phyloP scores from a whole-genome alignment of 164 flowering plant genomes.

The Chimonanthus salicifolius region DNA sequence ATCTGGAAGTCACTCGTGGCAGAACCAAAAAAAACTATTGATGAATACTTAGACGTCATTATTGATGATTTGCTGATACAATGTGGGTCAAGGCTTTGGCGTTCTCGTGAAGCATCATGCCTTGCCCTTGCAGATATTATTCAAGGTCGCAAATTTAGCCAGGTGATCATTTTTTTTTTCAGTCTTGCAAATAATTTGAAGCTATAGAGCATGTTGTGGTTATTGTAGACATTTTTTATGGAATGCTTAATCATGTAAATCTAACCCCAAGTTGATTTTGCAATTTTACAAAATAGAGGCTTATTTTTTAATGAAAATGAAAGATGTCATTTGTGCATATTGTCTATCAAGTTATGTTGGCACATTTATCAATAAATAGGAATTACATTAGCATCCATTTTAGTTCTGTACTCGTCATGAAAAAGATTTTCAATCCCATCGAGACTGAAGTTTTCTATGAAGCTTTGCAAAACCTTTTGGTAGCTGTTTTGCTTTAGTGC shows the following conservation, averaged over 20 bases:
- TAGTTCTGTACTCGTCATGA: too few relatives aligned
- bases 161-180: conserved; percentile 36
- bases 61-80: conserved; percentile 74
- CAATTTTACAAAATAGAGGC: neutral
- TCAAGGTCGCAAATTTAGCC: conserved; percentile 87
- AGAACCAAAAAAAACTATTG: conserved; percentile 84
- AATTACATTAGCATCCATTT: too few relatives aligned
- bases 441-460: too few relatives aligned
- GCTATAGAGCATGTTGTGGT: neutral
- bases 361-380: neutral
- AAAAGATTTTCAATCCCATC: too few relatives aligned
- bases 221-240: neutral
- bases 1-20: conserved; percentile 95
- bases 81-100: conserved; percentile 97
- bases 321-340: too few relatives aligned
- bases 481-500: too few relatives aligned
- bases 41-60: conserved; percentile 74
- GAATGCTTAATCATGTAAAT: neutral
- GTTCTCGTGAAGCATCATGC: conserved; percentile 94
- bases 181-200: neutral
- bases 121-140: conserved; percentile 92
- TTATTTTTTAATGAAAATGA: too few relatives aligned
- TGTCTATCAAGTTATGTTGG: neutral
- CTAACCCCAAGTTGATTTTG: neutral
- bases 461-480: too few relatives aligned